Conservation (phyloP, 2,329 filamentous ascomycete species). For the Ophiostoma piceae region DNA sequence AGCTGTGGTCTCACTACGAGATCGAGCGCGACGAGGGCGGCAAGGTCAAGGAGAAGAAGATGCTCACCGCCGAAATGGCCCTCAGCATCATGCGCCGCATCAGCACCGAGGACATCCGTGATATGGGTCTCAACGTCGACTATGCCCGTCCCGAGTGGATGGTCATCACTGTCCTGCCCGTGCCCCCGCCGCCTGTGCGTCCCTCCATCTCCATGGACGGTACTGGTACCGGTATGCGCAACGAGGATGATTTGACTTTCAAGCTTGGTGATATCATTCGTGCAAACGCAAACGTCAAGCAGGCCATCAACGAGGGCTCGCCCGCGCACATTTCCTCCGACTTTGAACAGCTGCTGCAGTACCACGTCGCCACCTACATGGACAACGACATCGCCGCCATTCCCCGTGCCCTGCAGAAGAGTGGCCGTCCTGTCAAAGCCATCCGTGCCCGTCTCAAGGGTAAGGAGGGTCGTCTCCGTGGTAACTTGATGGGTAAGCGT, state of each 20-base stretch:
- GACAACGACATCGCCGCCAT: constrained; percentile 98
- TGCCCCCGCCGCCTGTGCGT: constrained; percentile 90
- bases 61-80: constrained; percentile 77
- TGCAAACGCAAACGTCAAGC: constrained; percentile 89
- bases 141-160: constrained; percentile 98
- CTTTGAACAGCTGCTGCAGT: constrained; percentile 88
- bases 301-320: constrained; percentile 85
- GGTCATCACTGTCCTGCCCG: constrained; percentile 89
- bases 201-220: constrained; percentile 97
- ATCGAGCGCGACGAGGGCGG: constrained; percentile 69
- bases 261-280: constrained; percentile 98
- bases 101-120: constrained; percentile 69
- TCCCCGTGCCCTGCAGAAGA: constrained; percentile 93
- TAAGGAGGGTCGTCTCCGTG: constrained; percentile 94
- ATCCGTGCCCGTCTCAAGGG: constrained; percentile 97
- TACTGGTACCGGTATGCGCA: constrained; percentile 82
- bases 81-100: constrained; percentile 84
- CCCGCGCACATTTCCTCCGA: constrained; percentile 86
- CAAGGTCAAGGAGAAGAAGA: constrained; percentile 70
- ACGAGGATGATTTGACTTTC: constrained; percentile 98
- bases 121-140: constrained; percentile 88
- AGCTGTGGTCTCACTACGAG: constrained; percentile 73
- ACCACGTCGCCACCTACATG: constrained; percentile 99
- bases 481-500: constrained; percentile 99
- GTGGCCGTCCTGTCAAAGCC: constrained; percentile 90